A percentile compares a stretch with the other conserved stretches of the same genome.
Conservation (phyloP, 2,329 filamentous ascomycete genomes). For the Cryoendolithus antarcticus region DNA sequence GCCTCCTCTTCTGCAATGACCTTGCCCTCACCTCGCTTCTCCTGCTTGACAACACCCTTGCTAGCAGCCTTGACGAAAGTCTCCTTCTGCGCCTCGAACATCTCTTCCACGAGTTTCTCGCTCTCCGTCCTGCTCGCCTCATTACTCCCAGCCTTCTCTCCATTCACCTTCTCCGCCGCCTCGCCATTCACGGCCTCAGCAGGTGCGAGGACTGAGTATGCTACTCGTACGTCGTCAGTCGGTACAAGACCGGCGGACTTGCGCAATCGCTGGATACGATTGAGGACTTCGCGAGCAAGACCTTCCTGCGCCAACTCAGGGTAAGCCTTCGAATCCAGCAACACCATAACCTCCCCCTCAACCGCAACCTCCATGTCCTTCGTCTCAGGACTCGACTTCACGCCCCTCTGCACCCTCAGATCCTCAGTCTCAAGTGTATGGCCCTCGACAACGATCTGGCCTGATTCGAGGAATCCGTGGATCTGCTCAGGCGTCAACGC, state of each 20-base stretch:
- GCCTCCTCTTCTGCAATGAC: conserved; percentile 70
- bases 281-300: conserved; percentile 80
- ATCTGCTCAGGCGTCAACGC: conserved; percentile 67
- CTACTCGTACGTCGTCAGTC: conserved; percentile 92
- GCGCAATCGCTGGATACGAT: conserved; percentile 79
- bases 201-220: conserved; percentile 61
- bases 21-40: conserved; percentile 18
- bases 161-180: conserved; percentile 7
- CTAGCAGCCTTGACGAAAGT: conserved; percentile 25
- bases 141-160: conserved; percentile 10
- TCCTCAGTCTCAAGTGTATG: conserved; percentile 75
- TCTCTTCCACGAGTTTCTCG: conserved; percentile 22
- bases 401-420: conserved; percentile 65
- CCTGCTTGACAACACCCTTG: conserved; percentile 16
- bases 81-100: conserved; percentile 22
- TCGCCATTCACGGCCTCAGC: conserved; percentile 9
- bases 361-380: conserved; percentile 76
- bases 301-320: conserved; percentile 81
- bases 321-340: conserved; percentile 73
- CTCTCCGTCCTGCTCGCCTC: conserved; percentile 19
- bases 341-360: conserved; percentile 78
- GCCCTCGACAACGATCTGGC: conserved; percentile 70
- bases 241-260: conserved; percentile 87
- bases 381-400: conserved; percentile 59
- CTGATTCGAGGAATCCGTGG: conserved; percentile 56